These are phyloP conservation scores for Jackrogersella multiformis DNA, from an alignment of 495 filamentous ascomycete species.

Conservation along the genomic window DNA sequence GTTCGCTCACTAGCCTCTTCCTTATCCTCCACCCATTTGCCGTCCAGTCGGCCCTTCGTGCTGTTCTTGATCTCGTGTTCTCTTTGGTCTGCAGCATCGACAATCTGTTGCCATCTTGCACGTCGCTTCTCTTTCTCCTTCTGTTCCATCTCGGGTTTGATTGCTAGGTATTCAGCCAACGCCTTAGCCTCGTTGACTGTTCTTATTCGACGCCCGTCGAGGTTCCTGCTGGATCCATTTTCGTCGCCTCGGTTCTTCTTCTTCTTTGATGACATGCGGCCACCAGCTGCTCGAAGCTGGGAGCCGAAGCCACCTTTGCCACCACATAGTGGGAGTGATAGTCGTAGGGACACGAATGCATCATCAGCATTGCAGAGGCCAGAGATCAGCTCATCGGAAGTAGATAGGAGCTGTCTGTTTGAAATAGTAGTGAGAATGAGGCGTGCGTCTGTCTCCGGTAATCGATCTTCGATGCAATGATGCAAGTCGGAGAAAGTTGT, in stretches of 20 bases:
- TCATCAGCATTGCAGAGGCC: conserved; percentile 58
- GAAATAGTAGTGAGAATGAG: conserved; percentile 85
- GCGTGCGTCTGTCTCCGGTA: conserved; percentile 65
- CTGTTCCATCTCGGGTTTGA: conserved; percentile 96
- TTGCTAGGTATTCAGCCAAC: conserved; percentile 90
- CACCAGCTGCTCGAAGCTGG: conserved; percentile 94
- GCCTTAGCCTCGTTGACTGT: conserved; percentile 95
- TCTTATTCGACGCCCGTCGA: conserved; percentile 88
- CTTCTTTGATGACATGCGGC: conserved; percentile 94
- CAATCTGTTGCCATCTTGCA: conserved; percentile 82
- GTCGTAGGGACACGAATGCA: conserved; percentile 80
- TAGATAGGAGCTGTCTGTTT: conserved; percentile 70
- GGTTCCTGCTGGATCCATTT: conserved; percentile 88
- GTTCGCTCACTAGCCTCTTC: conserved; percentile 85
- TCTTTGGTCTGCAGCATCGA: conserved; percentile 80
- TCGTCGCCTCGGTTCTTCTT: conserved; percentile 86
- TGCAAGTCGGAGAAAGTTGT: conserved; percentile 74
- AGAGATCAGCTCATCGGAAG: conserved; percentile 61
- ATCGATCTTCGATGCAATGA: conserved; percentile 66
- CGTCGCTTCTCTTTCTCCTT: conserved; percentile 86
- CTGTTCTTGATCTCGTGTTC: conserved; percentile 81
- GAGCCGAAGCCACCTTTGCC: conserved; percentile 98
- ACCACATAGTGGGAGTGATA: conserved; percentile 78
- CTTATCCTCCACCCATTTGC: conserved; percentile 92
- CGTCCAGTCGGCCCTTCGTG: conserved; percentile 76